Percentiles rank a stretch among this genome's conserved stretches.
Conservation (phyloP, 495 filamentous ascomycete genomes). For the Annulohypoxylon nitens region DNA sequence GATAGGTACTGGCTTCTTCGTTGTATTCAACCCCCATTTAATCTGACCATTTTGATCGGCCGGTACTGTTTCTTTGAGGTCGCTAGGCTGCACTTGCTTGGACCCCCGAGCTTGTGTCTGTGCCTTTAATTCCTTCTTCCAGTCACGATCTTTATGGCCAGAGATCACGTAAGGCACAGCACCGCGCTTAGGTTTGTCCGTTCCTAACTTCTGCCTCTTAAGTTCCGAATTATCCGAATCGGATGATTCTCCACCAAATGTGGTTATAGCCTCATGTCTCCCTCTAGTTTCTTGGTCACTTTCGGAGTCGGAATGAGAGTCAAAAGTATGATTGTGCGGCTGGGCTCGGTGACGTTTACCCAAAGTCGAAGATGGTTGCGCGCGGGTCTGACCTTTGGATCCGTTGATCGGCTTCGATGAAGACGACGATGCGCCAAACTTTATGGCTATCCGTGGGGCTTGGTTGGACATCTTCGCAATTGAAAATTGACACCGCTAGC, state of each 20-base stretch:
- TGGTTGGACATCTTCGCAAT: slow-evolving; percentile 45
- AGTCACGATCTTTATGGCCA: slow-evolving; percentile 76
- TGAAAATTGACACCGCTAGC: neutral
- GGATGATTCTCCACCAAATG: slow-evolving; percentile 51
- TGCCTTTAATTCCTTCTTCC: slow-evolving; percentile 72
- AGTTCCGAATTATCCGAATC: slow-evolving; percentile 38
- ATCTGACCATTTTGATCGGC: slow-evolving; percentile 54
- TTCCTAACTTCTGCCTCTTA: slow-evolving; percentile 32
- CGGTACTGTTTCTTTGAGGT: slow-evolving; percentile 53
- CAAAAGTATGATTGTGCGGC: slow-evolving; percentile 50
- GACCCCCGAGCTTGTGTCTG: slow-evolving; percentile 58
- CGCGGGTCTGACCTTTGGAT: slow-evolving; percentile 48
- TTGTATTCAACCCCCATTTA: slow-evolving; percentile 62
- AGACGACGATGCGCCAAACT: slow-evolving; percentile 50
- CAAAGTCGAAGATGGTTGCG: slow-evolving; percentile 51
- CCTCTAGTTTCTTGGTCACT: slow-evolving; percentile 47
- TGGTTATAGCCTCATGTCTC: slow-evolving; percentile 56
- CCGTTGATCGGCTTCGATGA: slow-evolving; percentile 38
- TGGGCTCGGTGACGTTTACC: slow-evolving; percentile 57
- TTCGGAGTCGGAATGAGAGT: slow-evolving; percentile 55
- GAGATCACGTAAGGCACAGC: slow-evolving; percentile 72
- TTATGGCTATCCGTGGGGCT: slow-evolving; percentile 55
- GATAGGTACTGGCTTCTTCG: slow-evolving; percentile 47
- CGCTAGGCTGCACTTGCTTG: slow-evolving; percentile 66
- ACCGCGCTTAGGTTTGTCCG: slow-evolving; percentile 44